Evolutionary conservation across 2,329 filamentous ascomycete species (phyloP), one percentile per base, ranked within the genome.

Genomic region (Paecilomyces niveus): DNA sequence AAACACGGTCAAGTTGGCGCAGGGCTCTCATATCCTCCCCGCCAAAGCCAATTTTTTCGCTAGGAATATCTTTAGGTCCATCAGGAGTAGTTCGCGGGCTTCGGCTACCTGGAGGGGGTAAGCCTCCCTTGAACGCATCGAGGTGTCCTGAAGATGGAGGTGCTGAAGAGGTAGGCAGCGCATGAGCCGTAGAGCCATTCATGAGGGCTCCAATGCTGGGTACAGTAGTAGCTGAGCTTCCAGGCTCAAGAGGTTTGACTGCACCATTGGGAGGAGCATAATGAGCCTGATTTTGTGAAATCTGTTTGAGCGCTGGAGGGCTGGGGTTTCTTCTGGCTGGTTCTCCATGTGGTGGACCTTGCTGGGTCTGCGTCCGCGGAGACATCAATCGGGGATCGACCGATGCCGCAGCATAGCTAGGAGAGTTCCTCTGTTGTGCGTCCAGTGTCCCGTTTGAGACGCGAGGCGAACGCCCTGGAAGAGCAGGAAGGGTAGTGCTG

Each of bases 21-120:
- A 90, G 71, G 1, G 86, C 86, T 63, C 86, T 79, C 61, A 81
- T 81, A 63, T 90, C 88, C 69, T 89, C 87, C 35, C 74, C 72
- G 18, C 81, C 78, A 54, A 83, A 84, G 4, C 79, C 81, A 26
- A 84, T 72, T 62, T 83, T 84, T 60, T 83, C 80, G 55, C 77
- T 81, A 7, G 81, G 81, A 54, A 84, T 83, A 65, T 84, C 82
- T 57, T 80, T 78, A 7, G 81, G 78, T 32, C 77, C 77, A 22
- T 76, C 76, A 4, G 65, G 53, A 59, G 50, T 53, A 58, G 35
- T n/a, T 22, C 55, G 21, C 13, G 55, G 62, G 24, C 54, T 62
- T 55, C 22, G 15, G 18, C 49, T 31, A 13, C 53, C 52, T 11
- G 57, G 31, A 22, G 35, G 53, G 13, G 53, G 45, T 15, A 54